Base-by-base conservation (phyloP, 768 basidiomycete species). In the Suillus plorans region DNA sequence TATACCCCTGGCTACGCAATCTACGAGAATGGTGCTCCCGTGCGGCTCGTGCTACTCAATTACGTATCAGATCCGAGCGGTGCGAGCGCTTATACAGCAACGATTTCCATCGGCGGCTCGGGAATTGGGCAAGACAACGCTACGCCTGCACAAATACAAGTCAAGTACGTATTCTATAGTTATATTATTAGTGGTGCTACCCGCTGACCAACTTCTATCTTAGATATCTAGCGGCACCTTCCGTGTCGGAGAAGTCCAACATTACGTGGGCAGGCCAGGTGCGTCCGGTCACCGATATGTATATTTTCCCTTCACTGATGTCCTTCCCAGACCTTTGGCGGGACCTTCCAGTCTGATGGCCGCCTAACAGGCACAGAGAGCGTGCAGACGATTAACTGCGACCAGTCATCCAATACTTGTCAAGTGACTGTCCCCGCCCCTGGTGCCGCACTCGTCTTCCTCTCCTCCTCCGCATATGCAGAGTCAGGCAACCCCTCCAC, bases 21-120 rank as follows among this genome's bases (percentile, higher is more conserved):
- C 62, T 93, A 92, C 73, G 90, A 94, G 71, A 82, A 88, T 63
- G 85, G 85, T 34, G 44, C 77, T 28, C 78, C 82, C 10, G 69
- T 76, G 12, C 74, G 80, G 59, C 69, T 84, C 5, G 81, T 77
- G 13, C 69, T 84, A 28, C 76, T 86, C 79, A 87, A 87, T 74
- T 86, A 76, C 65, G 73, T 84, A 34, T 71, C 73, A 36, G 84
- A 85, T 66, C 50, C 73, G 0, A 75, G 72, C 6, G 83, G 83
- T 37, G 80, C 77, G 4, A 76, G 72, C 69, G 74, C 76, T 65
- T 80, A 76, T 66, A 77, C 76, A 2, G 78, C 75, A 14, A 73
- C 69, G 1, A 68, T 84, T 39, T 69, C 70, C n/a, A 58, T 82
- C 49, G 76, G 68, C 6, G 80, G 70, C 34, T 65, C 67, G 13